Evolutionary conservation across 371 early-diverging fungal species (phyloP), one percentile per base, ranked within the genome.

Genomic region (Funneliformis caledonium): DNA sequence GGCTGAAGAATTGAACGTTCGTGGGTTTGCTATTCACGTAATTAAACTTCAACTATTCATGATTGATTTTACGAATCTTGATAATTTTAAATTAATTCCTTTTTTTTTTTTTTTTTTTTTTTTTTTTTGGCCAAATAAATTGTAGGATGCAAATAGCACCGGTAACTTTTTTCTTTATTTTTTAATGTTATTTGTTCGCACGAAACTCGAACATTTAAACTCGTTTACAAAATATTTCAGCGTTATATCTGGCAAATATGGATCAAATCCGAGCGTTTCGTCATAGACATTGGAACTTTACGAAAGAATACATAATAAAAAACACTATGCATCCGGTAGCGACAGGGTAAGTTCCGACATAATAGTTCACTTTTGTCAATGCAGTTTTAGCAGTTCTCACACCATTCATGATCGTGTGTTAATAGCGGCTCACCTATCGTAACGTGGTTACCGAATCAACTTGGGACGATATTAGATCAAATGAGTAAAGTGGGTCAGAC

Each of bases 221-320:
- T 37, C 31, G 19, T 64, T 70, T 82, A 60, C 22, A 31, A 19
- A n/a, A 26, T 61, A 12, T 81, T 2, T 61, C 85, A 81, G 94
- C 93, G 22, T 83, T 91, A 48, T 94, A 93, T 82, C 84, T 96
- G 31, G 88, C 89, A 1, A 92, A 93, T 47, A 89, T 96, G n/a
- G 96, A 95, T 81, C 94, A 94, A 85, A 91, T 94, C 52, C 91
- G 96, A 52, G 94, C 93, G 33, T 96, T 96, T 86, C 89, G 96
- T 62, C 91, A 92, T 83, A 88, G 96, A 26, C 96, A 96, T 83
- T 96, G 96, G 96, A 89, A 86, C 82, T 94, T 95, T 82, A 94
- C 96, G 52, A 96, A 96, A 84, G 91, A 92, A 83, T 95, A 95
- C 83, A 94, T 96, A 81, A 91, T 95, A 82, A 93, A 93, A 82